These are phyloP conservation scores for Mortierella sp. DNA, from an alignment of 371 early-diverging fungal species.

Conservation along the genomic window DNA sequence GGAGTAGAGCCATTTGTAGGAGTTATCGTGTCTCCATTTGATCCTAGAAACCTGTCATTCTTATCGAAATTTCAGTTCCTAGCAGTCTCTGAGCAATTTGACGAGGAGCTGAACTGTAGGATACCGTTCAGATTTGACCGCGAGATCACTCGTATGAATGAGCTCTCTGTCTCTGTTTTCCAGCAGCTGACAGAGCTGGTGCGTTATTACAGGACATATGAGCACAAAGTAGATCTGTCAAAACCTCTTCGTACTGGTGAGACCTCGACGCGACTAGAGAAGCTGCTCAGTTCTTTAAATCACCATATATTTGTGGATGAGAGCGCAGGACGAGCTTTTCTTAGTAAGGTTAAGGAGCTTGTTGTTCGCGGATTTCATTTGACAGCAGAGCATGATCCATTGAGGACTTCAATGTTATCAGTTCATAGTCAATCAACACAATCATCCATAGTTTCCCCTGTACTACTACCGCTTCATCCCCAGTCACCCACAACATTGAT, in stretches of 20 bases:
- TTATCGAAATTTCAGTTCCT: constrained; percentile 73
- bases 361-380: constrained; percentile 45
- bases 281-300: constrained; percentile 61
- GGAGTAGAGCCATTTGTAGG: constrained; percentile 89
- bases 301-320: constrained; percentile 59
- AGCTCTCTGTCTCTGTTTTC: constrained; percentile 61
- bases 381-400: not conserved
- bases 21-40: constrained; percentile 83
- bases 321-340: constrained; percentile 52
- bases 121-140: constrained; percentile 66
- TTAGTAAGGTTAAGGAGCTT: constrained; percentile 57
- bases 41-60: constrained; percentile 63
- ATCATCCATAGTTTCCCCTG: not conserved
- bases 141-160: constrained; percentile 59
- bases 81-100: constrained; percentile 56
- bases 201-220: constrained; percentile 66
- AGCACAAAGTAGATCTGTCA: constrained; percentile 61
- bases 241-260: constrained; percentile 25
- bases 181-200: constrained; percentile 62
- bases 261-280: constrained; percentile 58
- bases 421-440: not conserved
- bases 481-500: not conserved
- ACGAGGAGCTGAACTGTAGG: constrained; percentile 61
- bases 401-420: not conserved
- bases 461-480: not conserved